phyloP scores from a whole-genome alignment of 768 basidiomycete genomes.

The Heimioporus sp. region DNA sequence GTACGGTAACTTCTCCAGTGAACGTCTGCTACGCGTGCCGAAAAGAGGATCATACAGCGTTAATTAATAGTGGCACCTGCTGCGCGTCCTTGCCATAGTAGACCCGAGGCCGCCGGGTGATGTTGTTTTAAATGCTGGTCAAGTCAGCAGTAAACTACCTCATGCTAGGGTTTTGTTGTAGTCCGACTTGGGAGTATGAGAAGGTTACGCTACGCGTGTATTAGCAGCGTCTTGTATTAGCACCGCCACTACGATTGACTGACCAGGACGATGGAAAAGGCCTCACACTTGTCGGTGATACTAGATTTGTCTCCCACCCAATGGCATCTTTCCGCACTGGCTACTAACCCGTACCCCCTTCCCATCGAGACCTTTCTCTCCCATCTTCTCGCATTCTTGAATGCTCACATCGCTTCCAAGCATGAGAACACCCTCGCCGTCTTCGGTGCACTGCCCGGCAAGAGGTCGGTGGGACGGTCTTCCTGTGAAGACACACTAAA shows the following conservation, averaged over 20 bases:
- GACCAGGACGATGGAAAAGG: conserved; percentile 38
- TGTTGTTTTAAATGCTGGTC: too few relatives aligned
- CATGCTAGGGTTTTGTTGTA: too few relatives aligned
- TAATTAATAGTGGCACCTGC: too few relatives aligned
- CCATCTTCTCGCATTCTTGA: conserved; percentile 86
- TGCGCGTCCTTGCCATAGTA: too few relatives aligned
- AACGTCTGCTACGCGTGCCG: too few relatives aligned
- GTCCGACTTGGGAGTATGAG: too few relatives aligned
- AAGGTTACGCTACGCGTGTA: too few relatives aligned
- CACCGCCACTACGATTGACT: not conserved
- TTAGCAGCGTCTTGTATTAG: not conserved
- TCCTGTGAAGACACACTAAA: not conserved
- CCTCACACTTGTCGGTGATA: conserved; percentile 76
- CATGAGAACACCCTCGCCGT: conserved; percentile 93
- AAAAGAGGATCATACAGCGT: too few relatives aligned
- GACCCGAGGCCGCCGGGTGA: too few relatives aligned
- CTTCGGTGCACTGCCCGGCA: conserved; percentile 83
- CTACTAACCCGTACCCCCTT: conserved; percentile 50
- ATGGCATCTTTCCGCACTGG: conserved; percentile 71
- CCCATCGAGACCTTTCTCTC: conserved; percentile 73
- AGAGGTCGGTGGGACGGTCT: conserved; percentile 54
- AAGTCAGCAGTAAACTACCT: too few relatives aligned
- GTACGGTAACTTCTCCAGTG: too few relatives aligned
- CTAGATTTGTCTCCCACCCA: conserved; percentile 84
- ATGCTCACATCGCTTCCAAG: conserved; percentile 86